Conservation (phyloP, 106 monocot species). For the Vanilla planifolia region DNA sequence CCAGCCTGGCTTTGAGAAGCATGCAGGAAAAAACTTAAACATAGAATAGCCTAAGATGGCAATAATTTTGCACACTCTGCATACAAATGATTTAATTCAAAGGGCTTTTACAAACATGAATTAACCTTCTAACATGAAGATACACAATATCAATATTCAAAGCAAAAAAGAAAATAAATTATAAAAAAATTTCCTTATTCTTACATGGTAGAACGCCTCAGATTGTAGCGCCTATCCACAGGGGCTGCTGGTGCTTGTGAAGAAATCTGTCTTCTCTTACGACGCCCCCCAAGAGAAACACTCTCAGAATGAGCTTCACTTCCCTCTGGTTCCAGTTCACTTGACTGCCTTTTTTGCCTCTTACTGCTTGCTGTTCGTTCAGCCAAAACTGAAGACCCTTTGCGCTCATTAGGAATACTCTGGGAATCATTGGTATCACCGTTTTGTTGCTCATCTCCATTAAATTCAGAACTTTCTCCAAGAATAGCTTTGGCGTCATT, state of each 20-base stretch:
- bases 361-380: slow-evolving; percentile 10
- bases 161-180: not conserved
- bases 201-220: slow-evolving; percentile 60
- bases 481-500: slow-evolving; percentile 59
- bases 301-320: slow-evolving; percentile 63
- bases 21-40: too few species aligned
- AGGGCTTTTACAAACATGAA: too few species aligned
- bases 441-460: slow-evolving; percentile 10
- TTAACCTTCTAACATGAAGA: too few species aligned
- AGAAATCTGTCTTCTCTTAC: slow-evolving; percentile 40
- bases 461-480: slow-evolving; percentile 24
- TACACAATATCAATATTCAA: too few species aligned
- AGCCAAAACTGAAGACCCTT: slow-evolving; percentile 28
- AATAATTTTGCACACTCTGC: too few species aligned
- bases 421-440: slow-evolving; percentile 19
- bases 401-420: slow-evolving; percentile 21
- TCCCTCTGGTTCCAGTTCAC: slow-evolving; percentile 46
- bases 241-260: slow-evolving; percentile 16
- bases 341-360: slow-evolving; percentile 33
- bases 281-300: slow-evolving; percentile 48
- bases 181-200: not conserved
- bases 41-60: too few species aligned
- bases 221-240: slow-evolving; percentile 60
- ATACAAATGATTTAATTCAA: too few species aligned
- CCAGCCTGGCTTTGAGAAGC: too few species aligned